Percentiles rank a stretch among this genome's conserved stretches.
phyloP scores from a whole-genome alignment of 2,329 filamentous ascomycete species.

The Chrysosporium queenslandicum region DNA sequence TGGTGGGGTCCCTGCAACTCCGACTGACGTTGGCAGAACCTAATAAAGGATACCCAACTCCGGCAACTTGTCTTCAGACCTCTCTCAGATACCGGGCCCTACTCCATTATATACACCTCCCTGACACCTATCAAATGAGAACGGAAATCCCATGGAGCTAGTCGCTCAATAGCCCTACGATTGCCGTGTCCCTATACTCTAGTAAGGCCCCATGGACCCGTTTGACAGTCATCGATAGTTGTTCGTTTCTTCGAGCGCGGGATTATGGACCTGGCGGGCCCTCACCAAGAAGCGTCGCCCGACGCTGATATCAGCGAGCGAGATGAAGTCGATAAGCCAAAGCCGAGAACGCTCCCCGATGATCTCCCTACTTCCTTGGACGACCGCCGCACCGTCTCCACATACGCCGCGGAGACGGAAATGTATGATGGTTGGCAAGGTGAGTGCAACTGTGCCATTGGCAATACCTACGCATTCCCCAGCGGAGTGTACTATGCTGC shows the following conservation, averaged over 20 bases:
- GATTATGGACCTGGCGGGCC: constrained; percentile 29
- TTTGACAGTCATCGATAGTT: constrained; percentile 5
- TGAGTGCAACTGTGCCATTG: constrained; percentile 28
- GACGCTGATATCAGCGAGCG: constrained; percentile 9
- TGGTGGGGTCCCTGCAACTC: background rate
- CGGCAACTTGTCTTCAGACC: constrained; percentile 3
- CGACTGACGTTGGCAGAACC: constrained; percentile 1
- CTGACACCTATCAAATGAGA: background rate
- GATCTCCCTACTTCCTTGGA: constrained; percentile 89
- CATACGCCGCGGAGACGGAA: constrained; percentile 73
- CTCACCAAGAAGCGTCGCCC: constrained; percentile 25
- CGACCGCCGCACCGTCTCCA: constrained; percentile 63
- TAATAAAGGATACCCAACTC: background rate
- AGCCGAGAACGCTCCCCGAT: constrained; percentile 51
- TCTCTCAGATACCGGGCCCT: background rate
- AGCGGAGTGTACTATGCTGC: too few species aligned
- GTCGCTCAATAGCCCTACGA: background rate
- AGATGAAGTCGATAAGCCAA: constrained; percentile 10
- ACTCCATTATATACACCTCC: background rate
- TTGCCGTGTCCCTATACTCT: background rate
- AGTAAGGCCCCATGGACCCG: constrained; percentile 5
- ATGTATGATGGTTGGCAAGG: constrained; percentile 99
- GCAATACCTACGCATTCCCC: background rate
- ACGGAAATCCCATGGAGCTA: background rate
- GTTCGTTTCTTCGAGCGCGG: background rate